Conservation (phyloP, 2,329 filamentous ascomycete genomes). For the Truncatella angustata region DNA sequence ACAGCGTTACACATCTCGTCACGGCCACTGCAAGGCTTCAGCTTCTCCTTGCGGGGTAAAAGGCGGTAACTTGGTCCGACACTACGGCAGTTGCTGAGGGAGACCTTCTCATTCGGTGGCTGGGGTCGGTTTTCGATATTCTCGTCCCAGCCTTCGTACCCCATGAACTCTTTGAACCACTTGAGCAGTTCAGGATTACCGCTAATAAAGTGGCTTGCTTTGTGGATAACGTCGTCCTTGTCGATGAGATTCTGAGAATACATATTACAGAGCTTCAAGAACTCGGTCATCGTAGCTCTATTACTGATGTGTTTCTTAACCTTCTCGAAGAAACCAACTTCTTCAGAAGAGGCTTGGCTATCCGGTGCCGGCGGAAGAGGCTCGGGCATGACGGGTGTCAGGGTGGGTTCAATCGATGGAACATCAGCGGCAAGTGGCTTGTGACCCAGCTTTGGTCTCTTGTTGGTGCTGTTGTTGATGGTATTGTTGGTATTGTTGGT, state of each 20-base stretch:
- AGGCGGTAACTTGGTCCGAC: slow-evolving; percentile 93
- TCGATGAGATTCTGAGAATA: slow-evolving; percentile 93
- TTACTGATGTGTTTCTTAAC: slow-evolving; percentile 96
- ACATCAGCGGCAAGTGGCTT: slow-evolving; percentile 59
- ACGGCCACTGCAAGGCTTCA: slow-evolving; percentile 88
- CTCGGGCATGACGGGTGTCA: slow-evolving; percentile 85
- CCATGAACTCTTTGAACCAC: slow-evolving; percentile 84
- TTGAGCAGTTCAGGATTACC: slow-evolving; percentile 84
- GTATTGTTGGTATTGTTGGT: too few relatives aligned
- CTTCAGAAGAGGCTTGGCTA: slow-evolving; percentile 74
- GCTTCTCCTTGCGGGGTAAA: slow-evolving; percentile 84
- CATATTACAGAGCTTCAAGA: slow-evolving; percentile 93
- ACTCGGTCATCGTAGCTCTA: slow-evolving; percentile 89
- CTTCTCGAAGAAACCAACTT: slow-evolving; percentile 90
- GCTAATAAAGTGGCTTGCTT: slow-evolving; percentile 82
- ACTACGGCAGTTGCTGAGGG: slow-evolving; percentile 91
- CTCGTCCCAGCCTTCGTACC: slow-evolving; percentile 73
- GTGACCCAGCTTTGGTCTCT: slow-evolving; percentile 75
- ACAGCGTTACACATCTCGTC: slow-evolving; percentile 93
- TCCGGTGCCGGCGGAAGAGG: slow-evolving; percentile 76
- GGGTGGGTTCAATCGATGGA: slow-evolving; percentile 73
- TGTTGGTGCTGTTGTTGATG: too few relatives aligned
- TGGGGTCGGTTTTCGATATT: slow-evolving; percentile 75
- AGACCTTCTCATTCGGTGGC: slow-evolving; percentile 77
- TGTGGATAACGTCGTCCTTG: slow-evolving; percentile 75